Evolutionary conservation across 345 rosid genomes (phyloP).

Genomic region (Hibiscus syriacus): DNA sequence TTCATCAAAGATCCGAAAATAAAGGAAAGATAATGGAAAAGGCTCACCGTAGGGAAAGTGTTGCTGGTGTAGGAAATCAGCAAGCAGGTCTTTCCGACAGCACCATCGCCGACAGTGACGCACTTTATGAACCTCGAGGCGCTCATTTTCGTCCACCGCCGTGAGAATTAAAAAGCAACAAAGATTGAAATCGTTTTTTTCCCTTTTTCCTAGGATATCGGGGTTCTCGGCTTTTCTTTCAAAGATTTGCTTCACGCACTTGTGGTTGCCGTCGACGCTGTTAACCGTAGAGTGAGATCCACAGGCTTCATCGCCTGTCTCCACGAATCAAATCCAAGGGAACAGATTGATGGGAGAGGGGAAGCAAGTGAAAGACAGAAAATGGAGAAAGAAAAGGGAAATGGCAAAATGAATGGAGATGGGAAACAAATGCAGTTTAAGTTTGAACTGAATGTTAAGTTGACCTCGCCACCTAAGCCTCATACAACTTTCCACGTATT

Average conservation of each 20-base stretch:
- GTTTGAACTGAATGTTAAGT: no score
- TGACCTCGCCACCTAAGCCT: constrained; percentile 33
- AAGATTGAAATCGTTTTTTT: neutral
- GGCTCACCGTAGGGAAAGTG: no score
- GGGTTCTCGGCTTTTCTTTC: neutral
- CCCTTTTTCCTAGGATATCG: neutral
- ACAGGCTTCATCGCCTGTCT: no score
- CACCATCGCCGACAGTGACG: no score
- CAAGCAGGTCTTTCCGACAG: no score
- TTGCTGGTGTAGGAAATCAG: no score
- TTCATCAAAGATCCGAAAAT: no score
- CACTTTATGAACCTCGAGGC: no score
- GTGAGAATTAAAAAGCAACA: neutral
- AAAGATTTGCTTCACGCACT: constrained; percentile 9
- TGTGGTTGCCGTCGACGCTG: neutral
- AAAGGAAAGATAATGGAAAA: no score
- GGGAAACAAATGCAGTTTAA: constrained; percentile 9
- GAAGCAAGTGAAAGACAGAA: neutral
- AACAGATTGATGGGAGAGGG: neutral
- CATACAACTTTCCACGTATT: constrained; percentile 10
- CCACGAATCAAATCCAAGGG: neutral
- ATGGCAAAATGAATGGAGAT: constrained; percentile 2
- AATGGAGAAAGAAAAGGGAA: no score
- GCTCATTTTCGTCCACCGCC: no score
- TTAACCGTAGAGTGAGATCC: neutral